phyloP scores from a whole-genome alignment of 2,329 filamentous ascomycete species.

The Eurotiales sp. region DNA sequence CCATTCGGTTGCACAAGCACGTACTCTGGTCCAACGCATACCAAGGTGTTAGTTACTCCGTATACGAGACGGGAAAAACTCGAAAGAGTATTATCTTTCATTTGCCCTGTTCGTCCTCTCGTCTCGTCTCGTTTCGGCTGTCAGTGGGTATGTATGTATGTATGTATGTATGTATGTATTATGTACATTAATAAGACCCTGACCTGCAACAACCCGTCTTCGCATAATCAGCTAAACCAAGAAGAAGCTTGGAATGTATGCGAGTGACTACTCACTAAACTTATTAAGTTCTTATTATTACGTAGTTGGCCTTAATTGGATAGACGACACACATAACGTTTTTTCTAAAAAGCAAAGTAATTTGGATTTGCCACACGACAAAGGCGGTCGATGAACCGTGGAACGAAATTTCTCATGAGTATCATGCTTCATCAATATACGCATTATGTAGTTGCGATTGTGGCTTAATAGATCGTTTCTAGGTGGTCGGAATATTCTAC shows the following conservation, averaged over 20 bases:
- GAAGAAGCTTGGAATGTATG: constrained; percentile 6
- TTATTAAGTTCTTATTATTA: too few relatives aligned
- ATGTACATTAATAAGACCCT: constrained; percentile 7
- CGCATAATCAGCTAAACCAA: constrained; percentile 10
- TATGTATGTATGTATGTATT: not conserved
- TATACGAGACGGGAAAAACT: not conserved
- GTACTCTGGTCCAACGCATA: not conserved
- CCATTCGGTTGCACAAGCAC: not conserved
- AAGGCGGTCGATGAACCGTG: too few relatives aligned
- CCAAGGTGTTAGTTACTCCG: not conserved
- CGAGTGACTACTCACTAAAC: not conserved
- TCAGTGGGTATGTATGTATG: not conserved
- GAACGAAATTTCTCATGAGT: too few relatives aligned
- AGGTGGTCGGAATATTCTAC: too few relatives aligned
- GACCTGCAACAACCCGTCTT: constrained; percentile 13
- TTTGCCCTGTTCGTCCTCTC: not conserved
- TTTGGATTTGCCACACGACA: too few relatives aligned
- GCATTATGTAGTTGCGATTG: too few relatives aligned
- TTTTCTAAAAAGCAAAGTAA: too few relatives aligned
- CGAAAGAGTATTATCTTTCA: too few relatives aligned
- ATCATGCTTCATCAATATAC: too few relatives aligned
- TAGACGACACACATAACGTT: too few relatives aligned
- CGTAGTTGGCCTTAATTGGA: too few relatives aligned
- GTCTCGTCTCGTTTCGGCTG: not conserved
- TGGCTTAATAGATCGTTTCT: too few relatives aligned